These are phyloP conservation scores for Hydnomerulius pinastri DNA, from an alignment of 768 basidiomycete genomes.

Conservation along the genomic window DNA sequence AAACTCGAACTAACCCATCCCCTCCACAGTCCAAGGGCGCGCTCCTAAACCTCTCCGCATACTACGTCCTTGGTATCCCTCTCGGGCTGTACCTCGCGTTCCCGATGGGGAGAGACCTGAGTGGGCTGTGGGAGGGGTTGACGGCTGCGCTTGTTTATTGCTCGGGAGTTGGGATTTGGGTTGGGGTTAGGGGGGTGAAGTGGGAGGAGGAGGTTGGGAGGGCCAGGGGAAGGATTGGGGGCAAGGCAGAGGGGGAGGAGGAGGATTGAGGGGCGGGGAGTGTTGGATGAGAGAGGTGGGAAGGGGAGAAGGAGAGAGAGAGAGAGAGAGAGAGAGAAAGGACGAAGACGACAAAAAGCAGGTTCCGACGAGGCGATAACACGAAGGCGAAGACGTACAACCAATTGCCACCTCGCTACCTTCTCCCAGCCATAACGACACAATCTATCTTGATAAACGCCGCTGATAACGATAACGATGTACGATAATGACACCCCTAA, in stretches of 20 bases:
- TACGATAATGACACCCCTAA: too few relatives aligned
- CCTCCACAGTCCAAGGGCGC: slow-evolving; percentile 63
- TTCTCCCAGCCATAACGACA: too few relatives aligned
- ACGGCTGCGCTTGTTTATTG: slow-evolving; percentile 65
- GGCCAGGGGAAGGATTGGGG: slow-evolving; percentile 36
- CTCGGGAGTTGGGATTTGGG: slow-evolving; percentile 55
- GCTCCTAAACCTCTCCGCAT: slow-evolving; percentile 59
- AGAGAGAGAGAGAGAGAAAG: not conserved
- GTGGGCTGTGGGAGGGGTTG: slow-evolving; percentile 86
- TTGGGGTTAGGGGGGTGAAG: slow-evolving; percentile 55
- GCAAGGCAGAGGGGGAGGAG: slow-evolving; percentile 49
- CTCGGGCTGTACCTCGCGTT: slow-evolving; percentile 81
- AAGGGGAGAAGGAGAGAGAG: slow-evolving; percentile 34
- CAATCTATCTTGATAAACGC: not conserved
- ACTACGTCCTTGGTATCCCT: slow-evolving; percentile 84
- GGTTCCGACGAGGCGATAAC: not conserved
- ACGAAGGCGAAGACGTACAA: not conserved
- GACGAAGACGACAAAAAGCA: not conserved
- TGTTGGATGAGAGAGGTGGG: slow-evolving; percentile 38
- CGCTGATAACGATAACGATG: not conserved
- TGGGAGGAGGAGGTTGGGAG: slow-evolving; percentile 61
- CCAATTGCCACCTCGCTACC: too few relatives aligned
- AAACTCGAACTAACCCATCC: not conserved
- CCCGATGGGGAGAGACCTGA: slow-evolving; percentile 52
- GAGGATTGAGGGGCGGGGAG: slow-evolving; percentile 23